phyloP scores from a whole-genome alignment of 768 basidiomycete species.

The Amanita pseudoporphyria region DNA sequence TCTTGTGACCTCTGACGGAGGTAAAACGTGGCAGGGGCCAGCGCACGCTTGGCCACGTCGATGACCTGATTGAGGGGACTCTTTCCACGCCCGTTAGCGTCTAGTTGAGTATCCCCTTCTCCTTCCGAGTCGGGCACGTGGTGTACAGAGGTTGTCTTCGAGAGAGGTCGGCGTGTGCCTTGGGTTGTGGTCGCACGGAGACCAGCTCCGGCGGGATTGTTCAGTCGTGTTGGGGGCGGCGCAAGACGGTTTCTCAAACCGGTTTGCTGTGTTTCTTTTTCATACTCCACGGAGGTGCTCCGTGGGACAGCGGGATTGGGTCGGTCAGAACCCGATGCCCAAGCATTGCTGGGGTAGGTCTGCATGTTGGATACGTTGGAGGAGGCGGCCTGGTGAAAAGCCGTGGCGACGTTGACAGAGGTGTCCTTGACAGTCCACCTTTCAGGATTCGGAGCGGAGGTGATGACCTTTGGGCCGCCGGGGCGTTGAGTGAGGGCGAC shows the following conservation, averaged over 20 bases:
- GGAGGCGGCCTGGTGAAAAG: slow-evolving; percentile 64
- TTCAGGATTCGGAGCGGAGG: slow-evolving; percentile 46
- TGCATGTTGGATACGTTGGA: slow-evolving; percentile 21
- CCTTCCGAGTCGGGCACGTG: slow-evolving; percentile 64
- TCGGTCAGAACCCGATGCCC: slow-evolving; percentile 54
- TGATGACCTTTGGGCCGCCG: slow-evolving; percentile 33
- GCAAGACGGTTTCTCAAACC: slow-evolving; percentile 44
- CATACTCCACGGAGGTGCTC: slow-evolving; percentile 76
- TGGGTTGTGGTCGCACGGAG: slow-evolving; percentile 16
- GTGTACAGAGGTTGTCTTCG: slow-evolving; percentile 44
- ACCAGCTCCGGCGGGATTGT: slow-evolving; percentile 13
- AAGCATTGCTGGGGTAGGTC: slow-evolving; percentile 32
- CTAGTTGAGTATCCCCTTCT: slow-evolving; percentile 30
- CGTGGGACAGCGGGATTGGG: slow-evolving; percentile 43
- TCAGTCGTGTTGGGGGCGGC: slow-evolving; percentile 44
- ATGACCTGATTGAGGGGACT: slow-evolving; percentile 59
- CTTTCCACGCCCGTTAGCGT: slow-evolving; percentile 42
- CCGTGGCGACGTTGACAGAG: slow-evolving; percentile 78
- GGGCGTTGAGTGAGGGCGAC: slow-evolving; percentile 18
- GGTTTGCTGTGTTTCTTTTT: slow-evolving; percentile 49
- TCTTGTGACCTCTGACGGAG: slow-evolving; percentile 54
- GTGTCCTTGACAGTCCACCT: slow-evolving; percentile 75
- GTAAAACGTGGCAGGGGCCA: slow-evolving; percentile 52
- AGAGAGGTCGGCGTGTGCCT: slow-evolving; percentile 35
- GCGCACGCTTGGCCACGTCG: slow-evolving; percentile 43